phyloP scores from a whole-genome alignment of 2,329 filamentous ascomycete species.

The Aureobasidium lini region DNA sequence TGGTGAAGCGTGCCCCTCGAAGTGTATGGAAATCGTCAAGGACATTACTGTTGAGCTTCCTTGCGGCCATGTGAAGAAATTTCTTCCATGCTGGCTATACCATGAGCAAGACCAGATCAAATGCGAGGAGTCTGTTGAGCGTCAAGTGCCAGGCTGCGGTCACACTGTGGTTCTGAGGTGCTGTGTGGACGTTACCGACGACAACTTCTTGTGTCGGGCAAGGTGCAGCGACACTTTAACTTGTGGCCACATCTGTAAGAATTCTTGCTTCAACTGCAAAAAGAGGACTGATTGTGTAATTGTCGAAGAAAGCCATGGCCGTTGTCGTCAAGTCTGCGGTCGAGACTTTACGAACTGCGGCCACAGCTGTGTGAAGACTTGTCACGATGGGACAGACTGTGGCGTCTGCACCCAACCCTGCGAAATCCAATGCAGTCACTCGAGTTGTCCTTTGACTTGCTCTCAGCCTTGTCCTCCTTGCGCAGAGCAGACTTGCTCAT shows the following conservation, averaged over 20 bases:
- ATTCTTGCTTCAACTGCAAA: conserved; percentile 45
- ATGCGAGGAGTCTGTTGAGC: conserved; percentile 43
- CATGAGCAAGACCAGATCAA: conserved; percentile 41
- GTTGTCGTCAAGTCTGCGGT: conserved; percentile 44
- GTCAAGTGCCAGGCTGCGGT: conserved; percentile 46
- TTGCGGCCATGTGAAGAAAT: conserved; percentile 22
- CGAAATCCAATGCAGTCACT: conserved; percentile 51
- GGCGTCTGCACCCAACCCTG: conserved; percentile 44
- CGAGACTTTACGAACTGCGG: conserved; percentile 47
- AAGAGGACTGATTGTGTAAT: conserved; percentile 26
- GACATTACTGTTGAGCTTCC: conserved; percentile 23
- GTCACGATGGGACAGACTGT: conserved; percentile 46
- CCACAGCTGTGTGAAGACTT: conserved; percentile 46
- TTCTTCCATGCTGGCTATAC: conserved; percentile 22
- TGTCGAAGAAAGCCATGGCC: conserved; percentile 35
- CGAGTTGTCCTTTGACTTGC: conserved; percentile 49
- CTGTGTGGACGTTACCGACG: conserved; percentile 34
- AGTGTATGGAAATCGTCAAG: conserved; percentile 20
- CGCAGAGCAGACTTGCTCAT: background rate
- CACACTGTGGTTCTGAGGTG: conserved; percentile 50
- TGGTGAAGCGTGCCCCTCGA: conserved; percentile 25
- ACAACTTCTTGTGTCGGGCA: conserved; percentile 41
- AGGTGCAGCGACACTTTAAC: conserved; percentile 39
- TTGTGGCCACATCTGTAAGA: conserved; percentile 55
- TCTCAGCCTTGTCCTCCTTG: conserved; percentile 56